Percentiles rank a stretch among this genome's conserved stretches.
Evolutionary conservation across 1,284 basidiomycete genomes (phyloP).

Genomic region (Boletus nobilissimus): DNA sequence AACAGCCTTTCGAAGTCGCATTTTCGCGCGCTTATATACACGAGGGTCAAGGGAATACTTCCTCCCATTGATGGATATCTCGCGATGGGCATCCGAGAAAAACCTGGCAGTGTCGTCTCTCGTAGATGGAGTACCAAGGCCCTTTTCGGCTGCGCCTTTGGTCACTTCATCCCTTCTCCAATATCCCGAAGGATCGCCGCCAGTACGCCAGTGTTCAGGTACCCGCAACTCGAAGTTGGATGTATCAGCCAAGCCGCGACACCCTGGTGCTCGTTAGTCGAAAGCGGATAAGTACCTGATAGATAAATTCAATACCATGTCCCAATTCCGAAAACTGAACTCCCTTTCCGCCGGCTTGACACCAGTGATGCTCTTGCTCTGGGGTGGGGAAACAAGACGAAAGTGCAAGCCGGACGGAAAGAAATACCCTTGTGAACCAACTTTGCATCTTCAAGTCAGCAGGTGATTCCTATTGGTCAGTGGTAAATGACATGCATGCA

Average conservation of each 20-base stretch:
- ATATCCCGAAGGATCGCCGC: not conserved
- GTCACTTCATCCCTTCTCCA: slow-evolving; percentile 1
- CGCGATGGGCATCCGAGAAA: not conserved
- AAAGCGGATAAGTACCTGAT: not conserved
- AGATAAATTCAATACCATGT: slow-evolving; percentile 18
- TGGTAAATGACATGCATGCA: slow-evolving; percentile 18
- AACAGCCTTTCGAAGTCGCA: slow-evolving; percentile 83
- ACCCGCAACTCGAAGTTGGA: not conserved
- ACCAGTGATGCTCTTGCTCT: not conserved
- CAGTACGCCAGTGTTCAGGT: slow-evolving; percentile 2
- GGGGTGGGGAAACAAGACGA: slow-evolving; percentile 4
- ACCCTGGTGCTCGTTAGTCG: slow-evolving; percentile 21
- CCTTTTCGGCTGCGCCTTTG: not conserved
- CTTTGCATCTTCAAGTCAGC: slow-evolving; percentile 5
- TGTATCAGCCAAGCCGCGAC: not conserved
- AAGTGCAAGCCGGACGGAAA: slow-evolving; percentile 22
- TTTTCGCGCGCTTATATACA: slow-evolving; percentile 85
- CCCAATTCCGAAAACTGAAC: slow-evolving; percentile 10
- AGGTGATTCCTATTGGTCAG: slow-evolving; percentile 36
- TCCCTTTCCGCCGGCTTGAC: not conserved
- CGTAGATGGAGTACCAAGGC: not conserved
- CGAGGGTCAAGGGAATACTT: slow-evolving; percentile 66
- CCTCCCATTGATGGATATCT: not conserved
- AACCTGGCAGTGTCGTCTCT: slow-evolving; percentile 11
- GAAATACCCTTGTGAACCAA: slow-evolving; percentile 32